phyloP scores from a whole-genome alignment of 257 asterid species.

The Haberlea rhodopensis region DNA sequence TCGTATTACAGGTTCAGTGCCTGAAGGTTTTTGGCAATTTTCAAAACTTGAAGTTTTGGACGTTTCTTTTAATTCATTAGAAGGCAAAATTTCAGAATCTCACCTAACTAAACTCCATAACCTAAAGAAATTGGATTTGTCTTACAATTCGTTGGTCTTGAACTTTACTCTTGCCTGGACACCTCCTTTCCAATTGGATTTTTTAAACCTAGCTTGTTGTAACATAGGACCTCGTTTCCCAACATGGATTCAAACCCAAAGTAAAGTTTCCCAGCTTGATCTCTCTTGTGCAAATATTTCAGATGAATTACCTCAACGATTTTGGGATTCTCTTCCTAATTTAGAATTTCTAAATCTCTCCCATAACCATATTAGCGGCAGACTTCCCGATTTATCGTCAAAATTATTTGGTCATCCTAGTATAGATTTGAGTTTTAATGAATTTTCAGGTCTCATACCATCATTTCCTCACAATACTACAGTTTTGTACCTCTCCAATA shows the following conservation, averaged over 20 bases:
- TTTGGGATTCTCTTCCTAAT: slow-evolving; percentile 31
- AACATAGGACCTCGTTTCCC: too few species aligned
- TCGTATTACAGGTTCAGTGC: too few species aligned
- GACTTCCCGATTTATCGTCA: too few species aligned
- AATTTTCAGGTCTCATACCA: slow-evolving; percentile 36
- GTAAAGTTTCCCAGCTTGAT: too few species aligned
- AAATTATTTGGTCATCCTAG: too few species aligned
- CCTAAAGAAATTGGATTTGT: too few species aligned
- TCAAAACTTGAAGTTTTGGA: slow-evolving; percentile 24
- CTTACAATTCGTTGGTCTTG: slow-evolving; percentile 27
- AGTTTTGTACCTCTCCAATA: too few species aligned
- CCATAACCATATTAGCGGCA: too few species aligned
- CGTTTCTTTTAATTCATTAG: slow-evolving; percentile 25
- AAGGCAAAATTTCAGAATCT: slow-evolving; percentile 32
- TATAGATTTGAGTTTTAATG: slow-evolving; percentile 29
- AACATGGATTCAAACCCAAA: too few species aligned
- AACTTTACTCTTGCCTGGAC: slow-evolving; percentile 22
- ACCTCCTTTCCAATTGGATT: too few species aligned
- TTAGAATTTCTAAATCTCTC: too few species aligned
- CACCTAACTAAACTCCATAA: slow-evolving; percentile 26
- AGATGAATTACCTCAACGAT: slow-evolving; percentile 35
- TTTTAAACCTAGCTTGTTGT: too few species aligned
- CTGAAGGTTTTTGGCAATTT: slow-evolving; percentile 25
- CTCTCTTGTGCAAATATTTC: slow-evolving; percentile 33
- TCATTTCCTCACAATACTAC: slow-evolving; percentile 5